Base-by-base conservation (phyloP, 352 stramenopile species). In the Blastocystis sp. region DNA sequence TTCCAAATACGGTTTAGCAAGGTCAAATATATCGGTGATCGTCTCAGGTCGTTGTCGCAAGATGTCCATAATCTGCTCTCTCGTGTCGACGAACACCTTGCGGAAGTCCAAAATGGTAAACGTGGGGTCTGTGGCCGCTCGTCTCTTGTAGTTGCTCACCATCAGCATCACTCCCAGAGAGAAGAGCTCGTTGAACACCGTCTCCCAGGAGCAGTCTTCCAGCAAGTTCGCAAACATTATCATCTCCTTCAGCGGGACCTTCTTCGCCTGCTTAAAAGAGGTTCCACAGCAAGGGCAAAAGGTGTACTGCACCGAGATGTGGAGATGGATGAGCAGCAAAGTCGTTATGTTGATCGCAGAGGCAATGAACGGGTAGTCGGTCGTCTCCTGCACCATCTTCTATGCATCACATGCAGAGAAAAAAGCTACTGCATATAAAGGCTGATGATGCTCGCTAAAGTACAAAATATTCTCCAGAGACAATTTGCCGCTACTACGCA, bases 31-130 rank as follows among this genome's bases (percentile, higher is more conserved):
- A 9, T 54, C 73, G 34, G 43, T 43, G 34, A 85, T 34, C 16
- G 54, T 66, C 39, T 47, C 7, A 26, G 47, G 47, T 20, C n/a
- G 18, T 26, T 69, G 65, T n/a, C 73, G 45, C 26, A 85, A 45
- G 37, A 85, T 39, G 5, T 13, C 18, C 54, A 85, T 56, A 16
- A 85, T 30, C 50, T 85, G 73, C 5, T 18, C 26, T 13, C 26
- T 65, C 16, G 73, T 85, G 26, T 66, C n/a, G 6, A 45, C 73
- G 41, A 85, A 85, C 47, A 85, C 73, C 41, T 53, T 66, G 41
- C 54, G 30, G 54, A 85, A 85, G 20, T 85, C 73, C 45, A 85
- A 53, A 66, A 85, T 85, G 6, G 73, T 66, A n/a, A 85, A 85
- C 3, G 50, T 66, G 13, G 73, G 73, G 24, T 85, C 73, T 24